These are phyloP conservation scores for Aspergillus latus DNA, from an alignment of 2,329 filamentous ascomycete genomes.

Conservation along the genomic window DNA sequence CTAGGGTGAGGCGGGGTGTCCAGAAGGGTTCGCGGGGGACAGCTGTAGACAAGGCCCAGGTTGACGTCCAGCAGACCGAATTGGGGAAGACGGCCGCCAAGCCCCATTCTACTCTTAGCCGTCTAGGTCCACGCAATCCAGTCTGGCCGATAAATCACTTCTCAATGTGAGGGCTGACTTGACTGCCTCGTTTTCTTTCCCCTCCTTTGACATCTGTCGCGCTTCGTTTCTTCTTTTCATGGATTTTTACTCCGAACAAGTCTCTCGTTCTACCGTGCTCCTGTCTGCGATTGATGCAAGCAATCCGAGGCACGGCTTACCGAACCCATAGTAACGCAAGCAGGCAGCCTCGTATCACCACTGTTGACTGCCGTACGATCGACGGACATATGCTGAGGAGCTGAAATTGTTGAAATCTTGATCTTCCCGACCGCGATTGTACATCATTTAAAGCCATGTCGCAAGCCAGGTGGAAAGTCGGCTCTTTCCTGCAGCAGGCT, in stretches of 20 bases:
- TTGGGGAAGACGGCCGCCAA: slow-evolving; percentile 20
- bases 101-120: slow-evolving; percentile 16
- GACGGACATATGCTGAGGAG: background rate
- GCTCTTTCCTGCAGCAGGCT: slow-evolving; percentile 76
- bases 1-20: slow-evolving; percentile 9
- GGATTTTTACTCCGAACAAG: slow-evolving; percentile 6
- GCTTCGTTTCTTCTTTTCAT: slow-evolving; percentile 6
- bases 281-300: slow-evolving; percentile 11
- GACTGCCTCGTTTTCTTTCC: background rate
- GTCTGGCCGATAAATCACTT: slow-evolving; percentile 7
- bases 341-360: slow-evolving; percentile 11
- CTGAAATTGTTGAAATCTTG: background rate
- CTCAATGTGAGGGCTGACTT: slow-evolving; percentile 17
- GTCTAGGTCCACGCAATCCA: slow-evolving; percentile 24
- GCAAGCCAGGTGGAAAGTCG: slow-evolving; percentile 64
- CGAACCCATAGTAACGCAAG: slow-evolving; percentile 16
- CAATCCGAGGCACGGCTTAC: slow-evolving; percentile 1
- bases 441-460: slow-evolving; percentile 30
- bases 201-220: background rate
- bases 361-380: background rate
- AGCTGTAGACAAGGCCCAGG: slow-evolving; percentile 1
- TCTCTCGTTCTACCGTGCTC: slow-evolving; percentile 13
- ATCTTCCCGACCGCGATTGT: background rate
- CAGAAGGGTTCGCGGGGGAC: background rate
- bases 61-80: slow-evolving; percentile 14